Conservation (phyloP, 1,284 basidiomycete species). For the Sporisorium reilianum region DNA sequence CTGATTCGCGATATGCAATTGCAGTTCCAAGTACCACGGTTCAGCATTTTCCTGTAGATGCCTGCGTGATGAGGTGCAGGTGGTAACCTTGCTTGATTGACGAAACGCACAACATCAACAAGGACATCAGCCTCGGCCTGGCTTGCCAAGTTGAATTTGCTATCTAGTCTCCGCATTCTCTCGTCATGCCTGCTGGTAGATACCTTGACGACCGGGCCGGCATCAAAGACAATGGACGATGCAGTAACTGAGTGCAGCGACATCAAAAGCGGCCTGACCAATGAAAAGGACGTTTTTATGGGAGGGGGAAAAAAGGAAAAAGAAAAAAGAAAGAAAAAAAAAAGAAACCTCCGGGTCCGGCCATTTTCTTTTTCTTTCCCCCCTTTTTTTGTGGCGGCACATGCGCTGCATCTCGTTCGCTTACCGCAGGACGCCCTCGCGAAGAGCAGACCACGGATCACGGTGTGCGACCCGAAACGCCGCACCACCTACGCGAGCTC, state of each 20-base stretch:
- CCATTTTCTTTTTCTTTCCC: not conserved
- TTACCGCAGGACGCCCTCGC: not conserved
- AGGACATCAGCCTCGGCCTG: not conserved
- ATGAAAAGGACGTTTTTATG: too few species aligned
- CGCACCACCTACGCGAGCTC: conserved; percentile 1
- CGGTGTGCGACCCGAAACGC: conserved; percentile 5
- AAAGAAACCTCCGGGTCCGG: not conserved
- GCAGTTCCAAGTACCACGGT: not conserved
- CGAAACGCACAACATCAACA: not conserved
- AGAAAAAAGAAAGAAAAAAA: too few species aligned
- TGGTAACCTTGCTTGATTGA: not conserved
- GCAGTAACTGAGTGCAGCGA: too few species aligned
- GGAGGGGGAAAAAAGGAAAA: not conserved
- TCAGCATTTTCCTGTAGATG: not conserved
- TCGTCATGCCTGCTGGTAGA: not conserved
- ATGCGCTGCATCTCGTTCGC: conserved; percentile 9
- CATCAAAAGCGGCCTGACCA: too few species aligned
- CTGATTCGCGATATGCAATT: not conserved
- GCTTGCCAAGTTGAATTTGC: not conserved
- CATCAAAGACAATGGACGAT: not conserved
- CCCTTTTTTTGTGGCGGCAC: conserved; percentile 2
- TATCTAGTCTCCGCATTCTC: not conserved
- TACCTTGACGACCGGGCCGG: too few species aligned
- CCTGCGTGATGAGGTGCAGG: not conserved
- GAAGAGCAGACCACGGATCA: not conserved